Evolutionary conservation across 2,329 filamentous ascomycete species (phyloP).

Genomic region (Aphanoascus verrucosus): DNA sequence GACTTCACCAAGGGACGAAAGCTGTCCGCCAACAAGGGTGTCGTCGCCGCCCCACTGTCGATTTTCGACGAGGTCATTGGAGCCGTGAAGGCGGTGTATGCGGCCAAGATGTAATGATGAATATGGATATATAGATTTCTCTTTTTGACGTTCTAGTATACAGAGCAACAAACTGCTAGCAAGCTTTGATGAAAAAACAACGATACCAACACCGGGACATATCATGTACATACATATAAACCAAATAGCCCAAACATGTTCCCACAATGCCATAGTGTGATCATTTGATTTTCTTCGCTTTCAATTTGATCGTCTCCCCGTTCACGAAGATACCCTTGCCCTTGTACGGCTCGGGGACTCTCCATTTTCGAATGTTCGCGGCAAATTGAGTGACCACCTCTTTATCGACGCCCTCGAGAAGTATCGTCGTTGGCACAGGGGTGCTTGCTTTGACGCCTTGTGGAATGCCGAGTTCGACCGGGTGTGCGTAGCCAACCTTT

Average conservation of each 20-base stretch:
- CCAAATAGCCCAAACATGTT: conserved; percentile 6
- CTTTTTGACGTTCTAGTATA: conserved; percentile 1
- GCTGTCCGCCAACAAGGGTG: conserved; percentile 80
- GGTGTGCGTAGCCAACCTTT: conserved; percentile 94
- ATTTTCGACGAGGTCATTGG: conserved; percentile 67
- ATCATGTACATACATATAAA: conserved; percentile 26
- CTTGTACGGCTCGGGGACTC: conserved; percentile 93
- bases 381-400: conserved; percentile 85
- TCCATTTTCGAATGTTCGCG: conserved; percentile 76
- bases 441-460: conserved; percentile 73
- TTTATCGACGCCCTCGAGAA: conserved; percentile 80
- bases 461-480: conserved; percentile 80
- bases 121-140: conserved; percentile 1
- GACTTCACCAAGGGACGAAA: conserved; percentile 83
- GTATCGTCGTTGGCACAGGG: conserved; percentile 79
- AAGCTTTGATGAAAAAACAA: conserved; percentile 6
- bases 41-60: conserved; percentile 71
- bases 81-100: conserved; percentile 56
- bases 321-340: conserved; percentile 98
- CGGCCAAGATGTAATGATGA: conserved; percentile 49
- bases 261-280: background rate
- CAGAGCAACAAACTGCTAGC: background rate
- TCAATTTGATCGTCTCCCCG: conserved; percentile 93
- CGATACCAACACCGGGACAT: background rate
- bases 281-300: conserved; percentile 95